These are phyloP conservation scores for Phanerochaete sordida DNA, from an alignment of 768 basidiomycete species.

Conservation along the genomic window DNA sequence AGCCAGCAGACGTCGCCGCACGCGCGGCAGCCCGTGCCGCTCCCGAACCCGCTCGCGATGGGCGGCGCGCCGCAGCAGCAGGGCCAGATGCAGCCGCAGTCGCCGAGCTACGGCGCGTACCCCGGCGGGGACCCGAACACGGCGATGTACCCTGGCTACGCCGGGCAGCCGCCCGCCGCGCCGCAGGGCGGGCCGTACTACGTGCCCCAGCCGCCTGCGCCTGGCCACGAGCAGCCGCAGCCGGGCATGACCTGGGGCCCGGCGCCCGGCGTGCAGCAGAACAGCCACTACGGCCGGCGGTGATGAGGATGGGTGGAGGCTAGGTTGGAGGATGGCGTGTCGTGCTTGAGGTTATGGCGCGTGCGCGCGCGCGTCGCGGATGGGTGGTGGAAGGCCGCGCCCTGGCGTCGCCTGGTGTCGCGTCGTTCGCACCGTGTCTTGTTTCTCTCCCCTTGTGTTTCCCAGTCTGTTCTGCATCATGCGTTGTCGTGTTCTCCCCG, in stretches of 20 bases:
- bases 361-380: not conserved
- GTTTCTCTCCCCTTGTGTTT: not conserved
- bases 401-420: not conserved
- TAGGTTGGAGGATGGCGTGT: not conserved
- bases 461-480: not conserved
- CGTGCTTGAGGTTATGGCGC: not conserved
- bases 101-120: conserved; percentile 19
- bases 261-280: conserved; percentile 24
- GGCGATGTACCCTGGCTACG: conserved; percentile 12
- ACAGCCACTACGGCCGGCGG: conserved; percentile 24
- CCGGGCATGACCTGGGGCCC: conserved; percentile 19
- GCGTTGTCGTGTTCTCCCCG: not conserved
- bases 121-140: conserved; percentile 7
- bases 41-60: conserved; percentile 12
- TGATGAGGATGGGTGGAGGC: conserved; percentile 3
- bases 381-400: not conserved
- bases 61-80: conserved; percentile 16
- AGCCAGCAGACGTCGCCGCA: conserved; percentile 21
- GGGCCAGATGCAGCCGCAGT: conserved; percentile 20
- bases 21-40: conserved; percentile 15
- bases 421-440: not conserved
- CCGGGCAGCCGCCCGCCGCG: conserved; percentile 3
- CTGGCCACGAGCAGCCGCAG: conserved; percentile 12
- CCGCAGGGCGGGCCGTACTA: conserved; percentile 13
- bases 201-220: conserved; percentile 11